A percentile compares a stretch with the other conserved stretches of the same genome.
Evolutionary conservation across 73 alveolate genomes (phyloP).

Genomic region (Strombidium stylifer): DNA sequence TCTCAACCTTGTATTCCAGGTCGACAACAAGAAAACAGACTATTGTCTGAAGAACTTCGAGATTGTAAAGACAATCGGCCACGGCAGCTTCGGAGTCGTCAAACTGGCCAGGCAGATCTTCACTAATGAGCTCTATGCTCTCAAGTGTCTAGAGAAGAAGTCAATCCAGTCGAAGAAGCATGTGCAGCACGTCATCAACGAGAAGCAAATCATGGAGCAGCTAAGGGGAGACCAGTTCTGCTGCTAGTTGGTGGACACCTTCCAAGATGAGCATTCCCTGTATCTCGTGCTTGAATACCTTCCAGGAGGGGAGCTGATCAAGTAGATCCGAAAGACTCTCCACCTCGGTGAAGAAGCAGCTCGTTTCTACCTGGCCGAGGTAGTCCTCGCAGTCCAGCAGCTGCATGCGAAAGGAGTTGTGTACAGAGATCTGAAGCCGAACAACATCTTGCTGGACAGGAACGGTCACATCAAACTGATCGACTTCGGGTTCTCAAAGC

Average conservation of each 20-base stretch:
- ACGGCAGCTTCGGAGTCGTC: slow-evolving; percentile 68
- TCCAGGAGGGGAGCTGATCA: slow-evolving; percentile 57
- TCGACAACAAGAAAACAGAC: no score
- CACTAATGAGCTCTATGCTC: slow-evolving; percentile 50
- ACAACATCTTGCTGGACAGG: slow-evolving; percentile 66
- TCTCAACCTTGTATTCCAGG: no score
- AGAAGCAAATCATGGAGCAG: slow-evolving; percentile 31
- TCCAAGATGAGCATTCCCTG: slow-evolving; percentile 58
- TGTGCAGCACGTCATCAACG: slow-evolving; percentile 41
- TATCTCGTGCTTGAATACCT: slow-evolving; percentile 54
- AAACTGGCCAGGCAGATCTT: slow-evolving; percentile 46
- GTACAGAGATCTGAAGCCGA: slow-evolving; percentile 88
- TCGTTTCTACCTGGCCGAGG: slow-evolving; percentile 16
- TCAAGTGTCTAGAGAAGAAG: slow-evolving; percentile 50
- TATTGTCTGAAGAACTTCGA: slow-evolving; percentile 25
- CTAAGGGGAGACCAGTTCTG: slow-evolving; percentile 2
- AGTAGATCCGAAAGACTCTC: slow-evolving; percentile 10
- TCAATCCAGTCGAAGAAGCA: slow-evolving; percentile 50
- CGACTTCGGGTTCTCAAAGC: slow-evolving; percentile 87
- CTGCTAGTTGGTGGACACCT: slow-evolving; percentile 46
- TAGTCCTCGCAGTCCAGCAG: slow-evolving; percentile 53
- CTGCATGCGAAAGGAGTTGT: slow-evolving; percentile 82
- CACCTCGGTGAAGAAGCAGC: no score
- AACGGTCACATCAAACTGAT: slow-evolving; percentile 71
- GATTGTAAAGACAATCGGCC: slow-evolving; percentile 39